Conservation (phyloP, 2,329 filamentous ascomycete species). For the Aspergillus sp. region DNA sequence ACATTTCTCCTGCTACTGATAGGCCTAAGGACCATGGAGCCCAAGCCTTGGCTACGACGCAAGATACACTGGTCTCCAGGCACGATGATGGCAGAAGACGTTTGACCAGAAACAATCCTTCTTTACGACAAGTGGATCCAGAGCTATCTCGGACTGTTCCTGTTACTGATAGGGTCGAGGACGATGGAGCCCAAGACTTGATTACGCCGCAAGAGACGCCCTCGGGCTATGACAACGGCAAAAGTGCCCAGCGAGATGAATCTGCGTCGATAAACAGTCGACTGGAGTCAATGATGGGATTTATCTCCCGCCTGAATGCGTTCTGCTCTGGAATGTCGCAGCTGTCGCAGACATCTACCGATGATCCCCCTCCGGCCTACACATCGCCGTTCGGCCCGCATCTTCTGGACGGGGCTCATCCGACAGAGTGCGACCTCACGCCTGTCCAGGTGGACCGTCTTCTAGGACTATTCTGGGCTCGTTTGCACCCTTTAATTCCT, state of each 20-base stretch:
- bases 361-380: not conserved
- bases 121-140: too few relatives aligned
- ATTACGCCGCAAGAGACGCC: not conserved
- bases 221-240: too few relatives aligned
- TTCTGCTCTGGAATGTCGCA: slow-evolving; percentile 16
- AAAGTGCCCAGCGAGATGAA: not conserved
- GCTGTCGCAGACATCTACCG: not conserved
- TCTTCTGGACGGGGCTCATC: not conserved
- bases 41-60: not conserved
- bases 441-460: not conserved
- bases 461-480: not conserved
- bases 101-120: too few relatives aligned
- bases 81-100: not conserved
- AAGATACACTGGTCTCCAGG: not conserved
- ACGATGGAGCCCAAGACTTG: not conserved
- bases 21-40: not conserved
- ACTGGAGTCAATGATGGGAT: slow-evolving; percentile 15
- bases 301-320: slow-evolving; percentile 16
- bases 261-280: not conserved
- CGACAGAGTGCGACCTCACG: not conserved
- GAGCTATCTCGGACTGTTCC: too few relatives aligned
- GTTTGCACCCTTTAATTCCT: slow-evolving; percentile 1
- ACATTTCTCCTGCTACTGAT: not conserved
- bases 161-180: not conserved
- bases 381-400: not conserved